Evolutionary conservation across 2,329 filamentous ascomycete genomes (phyloP), one percentile per base, ranked within the genome.

Genomic region (Penicillium corylophilum): DNA sequence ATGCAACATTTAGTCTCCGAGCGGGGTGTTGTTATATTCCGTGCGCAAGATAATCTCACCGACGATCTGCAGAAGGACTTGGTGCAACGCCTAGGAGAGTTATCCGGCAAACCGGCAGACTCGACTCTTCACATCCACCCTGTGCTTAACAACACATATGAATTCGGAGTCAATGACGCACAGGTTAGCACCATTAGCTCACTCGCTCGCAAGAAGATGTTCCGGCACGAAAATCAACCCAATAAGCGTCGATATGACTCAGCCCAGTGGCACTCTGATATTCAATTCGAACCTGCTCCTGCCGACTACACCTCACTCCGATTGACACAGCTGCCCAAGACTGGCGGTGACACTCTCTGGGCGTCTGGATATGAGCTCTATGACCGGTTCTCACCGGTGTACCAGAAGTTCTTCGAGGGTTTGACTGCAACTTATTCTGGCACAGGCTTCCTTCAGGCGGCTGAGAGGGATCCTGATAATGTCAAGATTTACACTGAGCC

Each of bases 21-120:
- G 53, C 81, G 86, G 0, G 85, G 85, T 9, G 86, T 89, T 3
- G 84, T 88, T 28, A 87, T 88, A 73, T 87, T 89, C 71, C 81
- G 85, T 18, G 78, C 80, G 26, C 86, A 89, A 57, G 72, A 83
- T 60, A 74, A 79, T 63, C 69, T 88, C 33, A 79, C 77, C 56
- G 80, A 86, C 63, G 81, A 83, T 1, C 76, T 85, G 2, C 84
- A 87, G 62, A 89, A 89, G 71, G 73, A 84, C 48, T 75, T 89
- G 0, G 81, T 82, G 29, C 75, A 83, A 12, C 76, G 78, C 1
- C 75, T 88, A 2, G 85, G 85, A 8, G 72, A 82, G 60, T 73
- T 87, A 9, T 76, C 79, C 1, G 83, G 83, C 38, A 83, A 81
- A 52, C 85, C 85, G 0, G 57, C 72, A 0, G 76, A 77, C 1